Base-by-base conservation (phyloP, 2,329 filamentous ascomycete genomes). In the Beauveria brongniartii region DNA sequence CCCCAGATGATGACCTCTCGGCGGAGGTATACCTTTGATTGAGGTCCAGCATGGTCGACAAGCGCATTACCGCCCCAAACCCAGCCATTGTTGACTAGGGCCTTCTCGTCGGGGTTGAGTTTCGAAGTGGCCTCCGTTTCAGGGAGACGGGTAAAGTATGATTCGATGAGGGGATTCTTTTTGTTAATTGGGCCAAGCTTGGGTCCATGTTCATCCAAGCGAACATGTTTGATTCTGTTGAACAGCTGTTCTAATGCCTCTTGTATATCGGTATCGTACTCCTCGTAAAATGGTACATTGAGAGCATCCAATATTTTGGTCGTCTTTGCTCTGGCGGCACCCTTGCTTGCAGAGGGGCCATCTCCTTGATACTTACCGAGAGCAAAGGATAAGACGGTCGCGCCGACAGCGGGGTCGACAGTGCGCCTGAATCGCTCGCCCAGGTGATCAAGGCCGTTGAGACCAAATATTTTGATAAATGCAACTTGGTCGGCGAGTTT, bases 1-100 rank as follows among this genome's bases (percentile, higher is more conserved):
- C 93, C 92, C 94, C 94, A 99, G 34, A 97, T 90, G 66, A 99
- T 97, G 63, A 99, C 91, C 73, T 99, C 92, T 66, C 94, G 85
- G 57, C 91, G 85, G n/a, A 99, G 82, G 70, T 99, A 99, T n/a
- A 93, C 92, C 61, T 88, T 87, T 9, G 93, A 96, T 52, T 90
- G 80, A 0, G 92, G 89, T 0, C 95, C 95, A 34, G 94, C 94
- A 69, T 97, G 94, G 76, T 99, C 94, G 48, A 91, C 82, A 74
- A 97, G 83, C 1, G 94, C 93, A 75, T 97, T 95, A 6, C 93
- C 93, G 62, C 91, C 93, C 94, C 94, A 99, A 9, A 99, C 92
- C 94, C 94, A 99, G 48, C 94, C 94, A 70, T 99, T 99, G 75
- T 97, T 97, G 46, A 88, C 92, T 56, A 99, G 77, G 2, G 91